Conservation (phyloP, 306 rosid species). For the Echinosophora koreensis region DNA sequence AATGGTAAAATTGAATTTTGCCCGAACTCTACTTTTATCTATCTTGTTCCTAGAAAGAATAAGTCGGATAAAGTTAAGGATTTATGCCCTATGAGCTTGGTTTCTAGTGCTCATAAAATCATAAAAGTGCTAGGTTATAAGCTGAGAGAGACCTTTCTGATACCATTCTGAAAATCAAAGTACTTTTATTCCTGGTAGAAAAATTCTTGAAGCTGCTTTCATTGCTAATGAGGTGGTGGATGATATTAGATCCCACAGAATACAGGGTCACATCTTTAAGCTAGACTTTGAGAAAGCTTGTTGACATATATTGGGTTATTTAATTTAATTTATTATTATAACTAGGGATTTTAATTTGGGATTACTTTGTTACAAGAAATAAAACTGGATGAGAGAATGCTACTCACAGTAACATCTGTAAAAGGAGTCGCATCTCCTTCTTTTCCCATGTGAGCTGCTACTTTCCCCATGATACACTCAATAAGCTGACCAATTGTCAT, state of each 20-base stretch:
- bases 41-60: too few species aligned
- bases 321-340: too few species aligned
- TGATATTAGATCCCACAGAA: not conserved
- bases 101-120: too few species aligned
- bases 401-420: slow-evolving; percentile 94
- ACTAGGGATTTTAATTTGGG: too few species aligned
- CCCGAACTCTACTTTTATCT: too few species aligned
- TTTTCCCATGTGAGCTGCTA: slow-evolving; percentile 98
- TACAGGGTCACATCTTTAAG: not conserved
- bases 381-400: slow-evolving; percentile 12
- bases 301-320: not conserved
- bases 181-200: not conserved
- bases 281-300: not conserved
- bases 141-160: too few species aligned
- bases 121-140: too few species aligned
- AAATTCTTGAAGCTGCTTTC: not conserved
- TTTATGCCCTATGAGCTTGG: too few species aligned
- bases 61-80: too few species aligned
- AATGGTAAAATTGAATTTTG: too few species aligned
- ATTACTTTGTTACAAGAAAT: not conserved
- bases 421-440: slow-evolving; percentile 99
- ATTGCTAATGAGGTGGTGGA: not conserved
- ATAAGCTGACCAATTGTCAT: slow-evolving; percentile 99
- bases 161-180: too few species aligned
- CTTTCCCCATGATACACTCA: slow-evolving; percentile 99